Conservation (phyloP, 805 yeast species). For the Barnettozyma populi region DNA sequence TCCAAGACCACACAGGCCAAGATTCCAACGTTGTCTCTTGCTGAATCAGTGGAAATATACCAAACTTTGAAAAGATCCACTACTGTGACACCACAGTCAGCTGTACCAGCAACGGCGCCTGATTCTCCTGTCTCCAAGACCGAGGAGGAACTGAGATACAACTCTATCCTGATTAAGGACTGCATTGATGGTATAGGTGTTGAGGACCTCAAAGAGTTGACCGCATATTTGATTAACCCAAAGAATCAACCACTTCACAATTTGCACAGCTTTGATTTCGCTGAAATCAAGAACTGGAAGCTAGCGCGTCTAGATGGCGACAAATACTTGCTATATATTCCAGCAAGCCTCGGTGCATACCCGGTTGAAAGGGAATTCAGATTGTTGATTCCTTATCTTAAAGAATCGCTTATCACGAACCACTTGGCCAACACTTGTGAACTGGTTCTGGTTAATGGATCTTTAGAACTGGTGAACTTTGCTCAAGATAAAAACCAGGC, state of each 20-base stretch:
- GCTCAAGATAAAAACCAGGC: neutral
- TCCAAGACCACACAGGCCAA: slow-evolving; percentile 28
- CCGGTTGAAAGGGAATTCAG: slow-evolving; percentile 34
- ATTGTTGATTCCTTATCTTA: slow-evolving; percentile 33
- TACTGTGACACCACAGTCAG: neutral
- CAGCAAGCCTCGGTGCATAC: slow-evolving; percentile 20
- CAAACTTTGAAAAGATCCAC: slow-evolving; percentile 23
- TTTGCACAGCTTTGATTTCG: neutral
- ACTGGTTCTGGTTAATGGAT: slow-evolving; percentile 36
- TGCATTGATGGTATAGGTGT: slow-evolving; percentile 47
- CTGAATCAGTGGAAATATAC: slow-evolving; percentile 35
- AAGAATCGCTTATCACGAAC: slow-evolving; percentile 29
- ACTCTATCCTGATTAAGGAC: slow-evolving; percentile 51
- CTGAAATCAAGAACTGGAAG: slow-evolving; percentile 20
- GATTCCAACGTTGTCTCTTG: slow-evolving; percentile 42
- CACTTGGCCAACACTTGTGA: slow-evolving; percentile 46
- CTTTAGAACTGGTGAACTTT: neutral
- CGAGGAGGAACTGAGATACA: slow-evolving; percentile 26
- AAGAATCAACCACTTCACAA: neutral
- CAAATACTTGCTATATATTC: slow-evolving; percentile 32
- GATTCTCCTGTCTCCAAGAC: neutral
- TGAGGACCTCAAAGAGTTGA: slow-evolving; percentile 26
- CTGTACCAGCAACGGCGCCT: neutral
- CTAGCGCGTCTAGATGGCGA: slow-evolving; percentile 39
- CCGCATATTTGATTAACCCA: slow-evolving; percentile 18